Evolutionary conservation across 129 eudicot species (phyloP).

Genomic region (Centaurea solstitialis): DNA sequence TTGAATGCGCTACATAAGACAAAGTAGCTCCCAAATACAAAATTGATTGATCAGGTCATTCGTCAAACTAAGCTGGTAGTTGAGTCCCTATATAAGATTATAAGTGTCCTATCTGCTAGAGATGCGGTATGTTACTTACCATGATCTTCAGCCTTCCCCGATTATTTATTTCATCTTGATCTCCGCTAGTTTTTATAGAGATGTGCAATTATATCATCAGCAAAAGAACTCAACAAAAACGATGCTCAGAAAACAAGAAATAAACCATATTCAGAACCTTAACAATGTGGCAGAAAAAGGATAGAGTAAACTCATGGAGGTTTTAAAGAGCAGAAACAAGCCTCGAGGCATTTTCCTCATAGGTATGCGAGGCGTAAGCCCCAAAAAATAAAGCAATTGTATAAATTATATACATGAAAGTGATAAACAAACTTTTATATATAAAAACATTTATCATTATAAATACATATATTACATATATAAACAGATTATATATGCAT

Average conservation of each 20-base stretch:
- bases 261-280: background rate
- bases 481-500: too few species aligned
- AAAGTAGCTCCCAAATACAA: background rate
- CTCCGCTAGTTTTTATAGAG: background rate
- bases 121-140: background rate
- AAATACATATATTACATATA: too few species aligned
- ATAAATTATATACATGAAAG: too few species aligned
- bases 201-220: background rate
- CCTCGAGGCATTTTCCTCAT: too few species aligned
- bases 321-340: too few species aligned
- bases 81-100: background rate
- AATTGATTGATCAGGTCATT: background rate
- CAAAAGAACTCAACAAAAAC: background rate
- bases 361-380: too few species aligned
- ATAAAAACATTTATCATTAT: too few species aligned
- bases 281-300: background rate
- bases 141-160: background rate
- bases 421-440: too few species aligned
- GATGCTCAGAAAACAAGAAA: background rate
- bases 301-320: background rate
- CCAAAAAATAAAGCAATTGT: too few species aligned
- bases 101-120: background rate
- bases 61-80: background rate
- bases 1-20: background rate
- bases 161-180: background rate